Base-by-base conservation (phyloP, 345 rosid genomes). In the Gossypium bickii region DNA sequence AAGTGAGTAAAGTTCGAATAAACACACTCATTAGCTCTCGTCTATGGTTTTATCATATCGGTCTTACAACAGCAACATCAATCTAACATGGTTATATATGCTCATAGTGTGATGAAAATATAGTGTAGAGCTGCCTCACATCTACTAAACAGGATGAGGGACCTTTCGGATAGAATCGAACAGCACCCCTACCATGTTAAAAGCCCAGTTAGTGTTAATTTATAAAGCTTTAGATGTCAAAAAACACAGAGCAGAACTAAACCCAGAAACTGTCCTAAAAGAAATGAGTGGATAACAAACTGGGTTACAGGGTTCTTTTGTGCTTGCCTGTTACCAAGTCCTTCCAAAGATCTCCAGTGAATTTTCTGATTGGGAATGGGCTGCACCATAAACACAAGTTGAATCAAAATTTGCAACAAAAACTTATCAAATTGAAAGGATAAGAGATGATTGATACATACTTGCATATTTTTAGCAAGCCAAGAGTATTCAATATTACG, bases 381-480 rank as follows among this genome's bases (percentile, higher is more conserved):
- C 71, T 67, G 18, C 13, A 24, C 3, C 13, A 47, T 13, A 67
- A 48, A 48, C 43, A 62, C 7, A 7, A 47, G 12, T 67, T 67
- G 71, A 47, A 47, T 4, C 53, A 44, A 3, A 71, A 59, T 66
- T 44, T 13, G 22, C 66, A n/a, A 67, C 24, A 51, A 38, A 45
- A 74, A 48, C 61, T 25, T 27, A 24, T 16, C 27, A 20, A 34
- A 34, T 34, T 34, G 38, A 34, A 34, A 34, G 27, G 1, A 17
- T 58, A 75, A 49, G 0, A 55, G 57, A 29, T 62, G 24, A 4
- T 12, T 10, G 69, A 67, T 34, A 61, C 74, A 81, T 80, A 89
- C 98, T 91, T 92, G 94, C 93, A 95, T 82, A 81, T 91, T 93
- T 83, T 88, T 85, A 69, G 98, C 93, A 74, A 93, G 96, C 99